phyloP scores from a whole-genome alignment of 2,329 filamentous ascomycete genomes.

The Dryadomyces quercivorus region DNA sequence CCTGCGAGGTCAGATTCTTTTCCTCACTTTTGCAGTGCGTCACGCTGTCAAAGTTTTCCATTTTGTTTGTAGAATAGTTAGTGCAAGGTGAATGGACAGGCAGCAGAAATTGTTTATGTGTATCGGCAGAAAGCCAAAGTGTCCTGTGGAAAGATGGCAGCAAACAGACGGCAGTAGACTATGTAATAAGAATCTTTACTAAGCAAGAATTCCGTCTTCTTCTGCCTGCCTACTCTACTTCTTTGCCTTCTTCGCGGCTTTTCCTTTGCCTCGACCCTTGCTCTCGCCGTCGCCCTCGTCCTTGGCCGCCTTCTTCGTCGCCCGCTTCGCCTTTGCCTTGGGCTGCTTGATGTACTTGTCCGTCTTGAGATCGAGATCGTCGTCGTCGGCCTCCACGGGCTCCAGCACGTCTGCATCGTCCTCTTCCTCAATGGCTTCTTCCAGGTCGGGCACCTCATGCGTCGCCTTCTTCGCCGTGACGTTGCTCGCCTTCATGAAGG shows the following conservation, averaged over 20 bases:
- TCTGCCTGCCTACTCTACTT: no score
- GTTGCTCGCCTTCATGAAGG: slow-evolving; percentile 88
- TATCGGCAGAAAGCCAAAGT: no score
- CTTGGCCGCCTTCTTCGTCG: slow-evolving; percentile 33
- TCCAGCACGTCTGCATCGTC: slow-evolving; percentile 64
- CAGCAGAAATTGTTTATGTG: no score
- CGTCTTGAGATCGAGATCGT: slow-evolving; percentile 74
- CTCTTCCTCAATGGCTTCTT: slow-evolving; percentile 90
- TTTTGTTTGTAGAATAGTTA: no score
- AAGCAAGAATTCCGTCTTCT: no score
- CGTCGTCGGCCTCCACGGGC: slow-evolving; percentile 52
- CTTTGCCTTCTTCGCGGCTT: slow-evolving; percentile 18
- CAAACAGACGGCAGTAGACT: no score
- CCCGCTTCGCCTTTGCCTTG: slow-evolving; percentile 48
- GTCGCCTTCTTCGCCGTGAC: slow-evolving; percentile 57
- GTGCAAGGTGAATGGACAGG: no score
- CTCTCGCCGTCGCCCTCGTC: slow-evolving; percentile 38
- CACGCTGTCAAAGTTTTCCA: no score
- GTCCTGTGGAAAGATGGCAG: no score
- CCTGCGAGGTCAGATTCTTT: background rate
- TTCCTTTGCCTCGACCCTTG: slow-evolving; percentile 19
- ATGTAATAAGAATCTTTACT: no score
- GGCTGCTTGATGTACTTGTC: slow-evolving; percentile 95
- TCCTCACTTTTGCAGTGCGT: background rate
- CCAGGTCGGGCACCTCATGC: slow-evolving; percentile 78